phyloP scores from a whole-genome alignment of 768 basidiomycete species.

The Kwoniella mangroviensis region DNA sequence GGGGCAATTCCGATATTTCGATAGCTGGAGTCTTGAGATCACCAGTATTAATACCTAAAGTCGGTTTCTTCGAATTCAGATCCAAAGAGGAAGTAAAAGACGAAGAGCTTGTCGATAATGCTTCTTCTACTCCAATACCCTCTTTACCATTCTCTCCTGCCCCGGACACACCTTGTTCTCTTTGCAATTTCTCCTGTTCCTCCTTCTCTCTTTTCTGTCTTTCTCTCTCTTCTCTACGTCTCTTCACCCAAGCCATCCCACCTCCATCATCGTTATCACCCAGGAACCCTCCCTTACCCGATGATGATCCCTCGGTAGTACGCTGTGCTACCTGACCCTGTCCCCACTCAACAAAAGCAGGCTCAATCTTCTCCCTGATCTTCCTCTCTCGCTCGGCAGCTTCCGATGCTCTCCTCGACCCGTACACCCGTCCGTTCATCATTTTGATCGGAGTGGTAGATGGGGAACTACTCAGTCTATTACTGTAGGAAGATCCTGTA shows the following conservation, averaged over 20 bases:
- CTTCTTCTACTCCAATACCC: not conserved
- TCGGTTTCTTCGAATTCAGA: not conserved
- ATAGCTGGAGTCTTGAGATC: conserved; percentile 36
- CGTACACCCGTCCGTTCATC: conserved; percentile 87
- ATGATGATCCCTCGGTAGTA: conserved; percentile 62
- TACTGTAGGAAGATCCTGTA: conserved; percentile 4
- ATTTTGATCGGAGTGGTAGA: conserved; percentile 59
- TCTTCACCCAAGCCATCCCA: conserved; percentile 82
- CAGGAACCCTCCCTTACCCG: conserved; percentile 60
- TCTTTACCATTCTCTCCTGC: not conserved
- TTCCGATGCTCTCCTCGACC: conserved; percentile 56
- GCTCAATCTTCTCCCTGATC: conserved; percentile 60
- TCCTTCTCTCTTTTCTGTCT: conserved; percentile 60
- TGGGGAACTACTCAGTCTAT: conserved; percentile 29
- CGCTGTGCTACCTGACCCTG: conserved; percentile 56
- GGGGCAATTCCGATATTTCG: conserved; percentile 26
- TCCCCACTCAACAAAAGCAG: conserved; percentile 91
- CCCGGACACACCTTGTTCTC: conserved; percentile 54
- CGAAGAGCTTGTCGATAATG: conserved; percentile 20
- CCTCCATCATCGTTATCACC: conserved; percentile 78
- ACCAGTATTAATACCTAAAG: conserved; percentile 4
- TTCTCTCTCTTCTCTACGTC: conserved; percentile 65
- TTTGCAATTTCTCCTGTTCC: conserved; percentile 61
- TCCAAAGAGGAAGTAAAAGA: conserved; percentile 17
- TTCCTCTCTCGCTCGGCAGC: conserved; percentile 41